Percentiles rank a stretch among this genome's conserved stretches.
Evolutionary conservation across 1,139 yeast species (phyloP).

Genomic region (Kurtzmaniella quercitrusa): DNA sequence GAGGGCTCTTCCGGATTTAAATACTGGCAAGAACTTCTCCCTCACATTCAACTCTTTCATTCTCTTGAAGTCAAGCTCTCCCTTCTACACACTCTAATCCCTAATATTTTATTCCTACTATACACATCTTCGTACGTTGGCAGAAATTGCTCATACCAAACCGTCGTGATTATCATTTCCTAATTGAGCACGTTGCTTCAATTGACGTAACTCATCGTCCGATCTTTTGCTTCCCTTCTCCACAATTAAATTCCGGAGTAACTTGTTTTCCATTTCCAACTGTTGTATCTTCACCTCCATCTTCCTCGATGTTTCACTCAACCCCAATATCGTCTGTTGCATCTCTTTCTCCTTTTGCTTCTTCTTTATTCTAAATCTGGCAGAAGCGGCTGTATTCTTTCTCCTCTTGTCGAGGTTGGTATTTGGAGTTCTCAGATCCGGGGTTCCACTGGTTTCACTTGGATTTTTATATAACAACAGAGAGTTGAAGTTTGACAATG

Average conservation of each 20-base stretch:
- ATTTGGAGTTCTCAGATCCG: constrained; percentile 9
- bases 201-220: constrained; percentile 35
- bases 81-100: too few species aligned
- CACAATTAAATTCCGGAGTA: constrained; percentile 68
- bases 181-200: constrained; percentile 31
- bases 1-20: too few species aligned
- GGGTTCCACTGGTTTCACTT: background rate
- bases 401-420: constrained; percentile 55
- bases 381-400: constrained; percentile 61
- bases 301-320: constrained; percentile 55
- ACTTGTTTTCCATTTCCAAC: constrained; percentile 53
- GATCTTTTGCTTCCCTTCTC: constrained; percentile 51
- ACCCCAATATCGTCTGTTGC: constrained; percentile 55
- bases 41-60: too few species aligned
- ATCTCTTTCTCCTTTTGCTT: constrained; percentile 56
- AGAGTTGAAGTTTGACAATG: constrained; percentile 4
- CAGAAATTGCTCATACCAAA: too few species aligned
- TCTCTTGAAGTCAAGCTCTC: too few species aligned
- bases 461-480: constrained; percentile 1
- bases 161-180: constrained; percentile 4
- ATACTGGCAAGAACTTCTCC: too few species aligned
- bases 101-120: too few species aligned
- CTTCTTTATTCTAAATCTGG: constrained; percentile 58
- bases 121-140: too few species aligned
- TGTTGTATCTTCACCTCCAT: constrained; percentile 61